phyloP scores from a whole-genome alignment of 352 stramenopile genomes.

The Halophytophthora batemanensis region DNA sequence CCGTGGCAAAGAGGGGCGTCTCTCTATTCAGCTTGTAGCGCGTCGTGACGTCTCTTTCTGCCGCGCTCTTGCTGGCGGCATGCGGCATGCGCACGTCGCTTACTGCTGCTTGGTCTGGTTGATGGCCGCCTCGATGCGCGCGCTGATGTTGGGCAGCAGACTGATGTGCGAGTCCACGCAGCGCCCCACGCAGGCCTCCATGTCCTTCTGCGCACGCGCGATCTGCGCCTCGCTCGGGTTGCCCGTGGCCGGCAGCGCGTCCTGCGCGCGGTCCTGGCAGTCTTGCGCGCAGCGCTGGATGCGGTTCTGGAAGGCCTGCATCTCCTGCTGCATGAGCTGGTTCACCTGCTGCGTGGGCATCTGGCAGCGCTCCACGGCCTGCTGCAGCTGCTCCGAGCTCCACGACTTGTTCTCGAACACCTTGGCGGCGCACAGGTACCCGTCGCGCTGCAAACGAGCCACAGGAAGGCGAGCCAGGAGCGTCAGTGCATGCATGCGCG shows the following conservation, averaged over 20 bases:
- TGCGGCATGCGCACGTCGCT: neutral
- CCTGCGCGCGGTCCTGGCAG: slow-evolving; percentile 81
- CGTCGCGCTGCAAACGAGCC: slow-evolving; percentile 43
- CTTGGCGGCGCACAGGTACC: slow-evolving; percentile 84
- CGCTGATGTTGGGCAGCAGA: slow-evolving; percentile 68
- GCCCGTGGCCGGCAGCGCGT: slow-evolving; percentile 51
- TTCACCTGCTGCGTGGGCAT: slow-evolving; percentile 84
- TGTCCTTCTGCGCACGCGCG: slow-evolving; percentile 61
- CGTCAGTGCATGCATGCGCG: neutral
- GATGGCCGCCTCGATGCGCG: slow-evolving; percentile 71
- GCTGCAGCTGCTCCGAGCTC: slow-evolving; percentile 73
- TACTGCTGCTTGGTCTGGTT: slow-evolving; percentile 66
- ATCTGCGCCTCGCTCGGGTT: slow-evolving; percentile 74
- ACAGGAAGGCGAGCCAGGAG: neutral
- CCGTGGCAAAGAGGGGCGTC: too few relatives aligned
- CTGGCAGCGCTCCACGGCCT: slow-evolving; percentile 85
- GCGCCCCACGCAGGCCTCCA: slow-evolving; percentile 64
- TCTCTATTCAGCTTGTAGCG: slow-evolving; percentile 2
- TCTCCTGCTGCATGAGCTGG: slow-evolving; percentile 79
- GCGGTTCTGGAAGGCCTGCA: slow-evolving; percentile 84
- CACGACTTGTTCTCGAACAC: slow-evolving; percentile 85
- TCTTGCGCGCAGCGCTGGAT: slow-evolving; percentile 85
- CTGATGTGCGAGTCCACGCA: slow-evolving; percentile 79
- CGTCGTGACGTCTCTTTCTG: neutral
- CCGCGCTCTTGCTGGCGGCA: too few relatives aligned